Conservation (phyloP, 2,329 filamentous ascomycete species). For the Scopulariopsis brevicaulis region DNA sequence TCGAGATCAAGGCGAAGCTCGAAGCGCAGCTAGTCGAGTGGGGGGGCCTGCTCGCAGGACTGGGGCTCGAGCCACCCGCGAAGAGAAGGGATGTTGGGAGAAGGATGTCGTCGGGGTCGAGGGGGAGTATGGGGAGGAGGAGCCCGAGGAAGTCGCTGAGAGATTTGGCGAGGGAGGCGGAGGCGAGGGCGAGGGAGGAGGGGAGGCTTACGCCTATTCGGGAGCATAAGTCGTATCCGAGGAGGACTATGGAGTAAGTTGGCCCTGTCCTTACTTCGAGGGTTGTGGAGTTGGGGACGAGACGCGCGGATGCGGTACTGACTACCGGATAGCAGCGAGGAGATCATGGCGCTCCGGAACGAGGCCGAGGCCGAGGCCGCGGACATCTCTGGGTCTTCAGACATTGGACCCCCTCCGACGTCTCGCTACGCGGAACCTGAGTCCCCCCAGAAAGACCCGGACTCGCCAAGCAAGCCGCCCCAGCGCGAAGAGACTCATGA, state of each 20-base stretch:
- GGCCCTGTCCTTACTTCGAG: not conserved
- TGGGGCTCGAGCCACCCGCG: conserved; percentile 49
- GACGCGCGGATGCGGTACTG: conserved; percentile 11
- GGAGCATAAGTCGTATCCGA: conserved; percentile 57
- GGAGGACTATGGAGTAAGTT: conserved; percentile 56
- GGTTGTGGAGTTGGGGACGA: not conserved
- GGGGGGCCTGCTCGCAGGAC: conserved; percentile 50
- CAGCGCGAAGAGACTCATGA: not conserved
- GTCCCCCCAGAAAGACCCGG: not conserved
- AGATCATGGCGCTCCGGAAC: conserved; percentile 48
- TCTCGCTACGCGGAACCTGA: conserved; percentile 48
- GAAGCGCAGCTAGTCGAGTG: conserved; percentile 64
- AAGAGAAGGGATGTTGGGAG: conserved; percentile 29
- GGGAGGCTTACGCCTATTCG: conserved; percentile 53
- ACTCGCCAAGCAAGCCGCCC: not conserved
- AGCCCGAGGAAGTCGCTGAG: conserved; percentile 45
- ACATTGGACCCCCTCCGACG: conserved; percentile 53
- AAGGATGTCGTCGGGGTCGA: conserved; percentile 25
- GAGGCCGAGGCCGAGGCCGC: conserved; percentile 30
- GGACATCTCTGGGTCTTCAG: conserved; percentile 49
- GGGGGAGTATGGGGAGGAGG: conserved; percentile 31
- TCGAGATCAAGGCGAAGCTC: conserved; percentile 58
- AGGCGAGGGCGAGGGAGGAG: conserved; percentile 36
- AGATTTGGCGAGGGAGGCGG: conserved; percentile 42
- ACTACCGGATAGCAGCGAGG: conserved; percentile 27